A percentile compares a stretch with the other conserved stretches of the same genome.
phyloP scores from a whole-genome alignment of 352 stramenopile genomes.

The Phytophthora quininea region DNA sequence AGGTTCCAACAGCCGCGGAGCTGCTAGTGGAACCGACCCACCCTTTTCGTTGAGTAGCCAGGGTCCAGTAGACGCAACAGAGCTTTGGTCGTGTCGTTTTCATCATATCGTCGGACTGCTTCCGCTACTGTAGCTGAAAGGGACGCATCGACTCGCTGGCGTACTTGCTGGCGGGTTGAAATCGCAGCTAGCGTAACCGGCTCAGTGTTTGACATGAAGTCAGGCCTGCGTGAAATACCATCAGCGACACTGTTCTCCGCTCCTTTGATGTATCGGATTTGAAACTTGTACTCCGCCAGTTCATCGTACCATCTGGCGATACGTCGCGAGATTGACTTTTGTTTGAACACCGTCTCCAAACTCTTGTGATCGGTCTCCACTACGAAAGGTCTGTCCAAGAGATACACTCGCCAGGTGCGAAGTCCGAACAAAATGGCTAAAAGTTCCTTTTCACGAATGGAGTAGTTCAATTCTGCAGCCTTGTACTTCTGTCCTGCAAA shows the following conservation, averaged over 20 bases:
- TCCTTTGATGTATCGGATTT: neutral
- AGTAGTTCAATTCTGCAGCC: slow-evolving; percentile 16
- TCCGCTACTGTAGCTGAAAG: neutral
- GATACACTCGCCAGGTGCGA: slow-evolving; percentile 10
- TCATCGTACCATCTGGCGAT: slow-evolving; percentile 6
- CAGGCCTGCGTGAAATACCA: neutral
- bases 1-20: neutral
- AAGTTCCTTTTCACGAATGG: slow-evolving; percentile 18
- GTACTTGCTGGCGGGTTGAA: neutral
- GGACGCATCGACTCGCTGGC: neutral
- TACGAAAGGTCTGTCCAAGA: slow-evolving; percentile 10
- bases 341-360: slow-evolving; percentile 1
- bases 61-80: too few relatives aligned
- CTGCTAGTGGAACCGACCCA: neutral
- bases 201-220: neutral
- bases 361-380: slow-evolving; percentile 2
- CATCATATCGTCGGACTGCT: neutral
- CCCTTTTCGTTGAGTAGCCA: too few relatives aligned
- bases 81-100: too few relatives aligned
- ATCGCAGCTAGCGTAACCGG: neutral
- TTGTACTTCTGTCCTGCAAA: slow-evolving; percentile 20
- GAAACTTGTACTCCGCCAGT: neutral
- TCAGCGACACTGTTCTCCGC: neutral
- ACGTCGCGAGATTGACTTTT: slow-evolving; percentile 1
- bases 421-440: slow-evolving; percentile 14